These are phyloP conservation scores for Podaxis pistillaris DNA, from an alignment of 768 basidiomycete genomes.

Conservation along the genomic window DNA sequence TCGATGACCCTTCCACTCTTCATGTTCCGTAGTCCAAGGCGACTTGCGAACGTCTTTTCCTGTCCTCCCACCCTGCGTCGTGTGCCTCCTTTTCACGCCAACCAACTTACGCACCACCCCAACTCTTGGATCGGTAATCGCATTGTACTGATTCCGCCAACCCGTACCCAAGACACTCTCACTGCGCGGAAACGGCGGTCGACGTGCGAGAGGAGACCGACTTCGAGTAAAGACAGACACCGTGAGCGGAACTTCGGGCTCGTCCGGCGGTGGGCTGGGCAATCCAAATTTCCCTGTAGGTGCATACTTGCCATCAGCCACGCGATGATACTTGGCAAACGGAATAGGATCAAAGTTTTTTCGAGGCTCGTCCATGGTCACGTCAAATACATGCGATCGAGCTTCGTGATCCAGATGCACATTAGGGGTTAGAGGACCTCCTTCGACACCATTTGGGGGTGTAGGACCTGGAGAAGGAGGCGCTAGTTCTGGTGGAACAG, in stretches of 20 bases:
- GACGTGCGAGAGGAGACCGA: constrained; percentile 17
- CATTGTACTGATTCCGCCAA: constrained; percentile 56
- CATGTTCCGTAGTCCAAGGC: constrained; percentile 46
- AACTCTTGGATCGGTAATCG: constrained; percentile 69
- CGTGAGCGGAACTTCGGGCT: constrained; percentile 27
- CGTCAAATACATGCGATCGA: constrained; percentile 4
- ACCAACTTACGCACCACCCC: constrained; percentile 66
- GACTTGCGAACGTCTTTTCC: constrained; percentile 25
- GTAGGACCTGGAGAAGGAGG: constrained; percentile 54
- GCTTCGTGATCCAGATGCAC: constrained; percentile 42
- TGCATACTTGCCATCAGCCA: constrained; percentile 72
- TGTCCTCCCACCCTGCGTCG: constrained; percentile 34
- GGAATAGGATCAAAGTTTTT: constrained; percentile 68
- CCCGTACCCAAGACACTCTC: constrained; percentile 21
- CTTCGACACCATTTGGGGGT: constrained; percentile 37
- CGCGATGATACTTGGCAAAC: constrained; percentile 61
- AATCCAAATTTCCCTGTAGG: constrained; percentile 66
- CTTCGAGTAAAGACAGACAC: constrained; percentile 21
- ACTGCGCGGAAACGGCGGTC: neutral
- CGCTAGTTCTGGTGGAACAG: constrained; percentile 37
- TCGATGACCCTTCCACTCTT: constrained; percentile 43
- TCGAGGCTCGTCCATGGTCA: constrained; percentile 19
- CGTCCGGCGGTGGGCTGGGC: constrained; percentile 60
- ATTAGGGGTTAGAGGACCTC: constrained; percentile 50
- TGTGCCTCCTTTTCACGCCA: constrained; percentile 65